Evolutionary conservation across 805 yeast species (phyloP).

Genomic region (Blastobotrys terrestris): DNA sequence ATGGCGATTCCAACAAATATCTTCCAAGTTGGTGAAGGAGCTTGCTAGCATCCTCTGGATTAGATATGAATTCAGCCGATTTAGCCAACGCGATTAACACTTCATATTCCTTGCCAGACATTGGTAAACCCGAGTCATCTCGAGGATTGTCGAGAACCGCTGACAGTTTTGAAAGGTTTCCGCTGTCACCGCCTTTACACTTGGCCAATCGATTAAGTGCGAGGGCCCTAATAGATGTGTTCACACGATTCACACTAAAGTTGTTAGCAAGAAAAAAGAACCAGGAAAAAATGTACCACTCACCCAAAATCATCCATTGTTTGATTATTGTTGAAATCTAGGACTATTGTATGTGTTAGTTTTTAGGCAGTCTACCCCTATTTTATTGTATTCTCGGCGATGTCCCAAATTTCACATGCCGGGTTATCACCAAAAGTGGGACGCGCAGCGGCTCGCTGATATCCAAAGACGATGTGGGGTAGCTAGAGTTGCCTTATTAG

Average conservation of each 20-base stretch:
- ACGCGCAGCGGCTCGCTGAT: not conserved
- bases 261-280: not conserved
- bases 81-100: conserved; percentile 51
- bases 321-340: not conserved
- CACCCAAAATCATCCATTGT: conserved; percentile 20
- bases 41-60: conserved; percentile 36
- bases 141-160: conserved; percentile 10
- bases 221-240: conserved; percentile 30
- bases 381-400: not conserved
- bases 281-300: conserved; percentile 1
- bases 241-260: conserved; percentile 31
- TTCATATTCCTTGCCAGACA: conserved; percentile 39
- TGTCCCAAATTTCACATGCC: not conserved
- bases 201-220: conserved; percentile 36
- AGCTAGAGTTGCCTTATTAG: no score
- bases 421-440: not conserved
- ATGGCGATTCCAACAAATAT: conserved; percentile 43
- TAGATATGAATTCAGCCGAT: conserved; percentile 34
- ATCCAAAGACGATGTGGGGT: not conserved
- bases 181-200: not conserved
- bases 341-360: not conserved
- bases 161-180: conserved; percentile 22
- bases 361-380: not conserved
- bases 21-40: conserved; percentile 40
- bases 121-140: conserved; percentile 20